Percentiles rank a stretch among this genome's conserved stretches.
phyloP scores from a whole-genome alignment of 345 rosid species.

The Sonneratia alba region DNA sequence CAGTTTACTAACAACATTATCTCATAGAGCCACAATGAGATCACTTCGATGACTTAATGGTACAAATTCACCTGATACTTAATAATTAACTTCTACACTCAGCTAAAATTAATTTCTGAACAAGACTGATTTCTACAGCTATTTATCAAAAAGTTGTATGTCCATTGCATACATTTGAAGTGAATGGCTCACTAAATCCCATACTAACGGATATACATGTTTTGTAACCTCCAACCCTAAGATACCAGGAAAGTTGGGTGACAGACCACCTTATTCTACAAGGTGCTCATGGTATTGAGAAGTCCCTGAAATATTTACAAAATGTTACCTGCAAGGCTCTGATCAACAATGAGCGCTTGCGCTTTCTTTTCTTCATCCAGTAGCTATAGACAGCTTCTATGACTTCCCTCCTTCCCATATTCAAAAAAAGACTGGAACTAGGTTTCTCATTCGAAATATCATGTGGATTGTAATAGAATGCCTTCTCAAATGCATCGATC shows the following conservation, averaged over 20 bases:
- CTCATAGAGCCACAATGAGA: background rate
- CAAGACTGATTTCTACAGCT: background rate
- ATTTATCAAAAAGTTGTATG: background rate
- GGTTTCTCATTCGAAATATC: slow-evolving; percentile 48
- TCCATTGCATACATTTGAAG: too few relatives aligned
- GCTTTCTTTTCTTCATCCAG: slow-evolving; percentile 73
- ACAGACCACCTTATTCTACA: too few relatives aligned
- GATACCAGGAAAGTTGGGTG: background rate
- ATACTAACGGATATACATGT: too few relatives aligned
- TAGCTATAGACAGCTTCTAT: slow-evolving; percentile 64
- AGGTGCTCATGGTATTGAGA: background rate
- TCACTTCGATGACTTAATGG: too few relatives aligned
- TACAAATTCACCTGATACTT: background rate
- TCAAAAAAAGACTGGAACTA: slow-evolving; percentile 26
- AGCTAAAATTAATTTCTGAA: background rate
- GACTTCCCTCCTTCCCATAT: slow-evolving; percentile 47
- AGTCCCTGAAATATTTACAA: background rate
- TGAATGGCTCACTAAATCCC: too few relatives aligned
- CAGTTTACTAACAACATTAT: background rate
- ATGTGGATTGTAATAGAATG: slow-evolving; percentile 40
- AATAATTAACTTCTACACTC: background rate
- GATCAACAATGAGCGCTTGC: slow-evolving; percentile 49
- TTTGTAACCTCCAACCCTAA: background rate
- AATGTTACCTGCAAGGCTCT: slow-evolving; percentile 74
- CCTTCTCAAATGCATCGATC: slow-evolving; percentile 86